A percentile compares a stretch with the other conserved stretches of the same genome.
Evolutionary conservation across 768 basidiomycete species (phyloP).

Genomic region (Amanita exitialis): DNA sequence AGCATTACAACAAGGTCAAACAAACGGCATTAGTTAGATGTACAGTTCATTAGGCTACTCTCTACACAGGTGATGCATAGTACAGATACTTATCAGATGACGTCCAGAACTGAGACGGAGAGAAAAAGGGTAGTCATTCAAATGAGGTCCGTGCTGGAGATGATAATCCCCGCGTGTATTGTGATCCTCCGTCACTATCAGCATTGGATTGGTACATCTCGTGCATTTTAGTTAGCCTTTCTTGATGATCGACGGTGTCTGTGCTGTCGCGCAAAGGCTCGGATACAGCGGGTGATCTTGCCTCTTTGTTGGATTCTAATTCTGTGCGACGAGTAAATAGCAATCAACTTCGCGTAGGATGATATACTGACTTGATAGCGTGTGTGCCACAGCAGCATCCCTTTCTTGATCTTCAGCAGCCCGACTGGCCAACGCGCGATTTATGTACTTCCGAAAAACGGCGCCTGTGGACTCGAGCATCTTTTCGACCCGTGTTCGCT

Average conservation of each 20-base stretch:
- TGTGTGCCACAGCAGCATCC: slow-evolving; percentile 73
- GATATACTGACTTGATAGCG: slow-evolving; percentile 51
- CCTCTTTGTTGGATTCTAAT: slow-evolving; percentile 45
- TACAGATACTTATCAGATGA: slow-evolving; percentile 11
- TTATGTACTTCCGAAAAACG: slow-evolving; percentile 88
- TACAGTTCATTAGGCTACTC: not conserved
- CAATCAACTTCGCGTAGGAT: not conserved
- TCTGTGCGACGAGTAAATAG: slow-evolving; percentile 25
- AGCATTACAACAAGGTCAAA: slow-evolving; percentile 10
- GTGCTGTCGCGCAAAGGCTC: slow-evolving; percentile 14
- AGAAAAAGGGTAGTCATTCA: slow-evolving; percentile 13
- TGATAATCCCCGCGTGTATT: slow-evolving; percentile 18
- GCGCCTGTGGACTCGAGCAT: slow-evolving; percentile 83
- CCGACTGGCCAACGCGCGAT: slow-evolving; percentile 75
- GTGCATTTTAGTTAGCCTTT: slow-evolving; percentile 66
- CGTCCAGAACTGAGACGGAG: not conserved
- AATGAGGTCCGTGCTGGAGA: slow-evolving; percentile 21
- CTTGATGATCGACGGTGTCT: slow-evolving; percentile 32
- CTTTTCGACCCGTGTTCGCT: slow-evolving; percentile 74
- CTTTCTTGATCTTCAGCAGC: slow-evolving; percentile 83
- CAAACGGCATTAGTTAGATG: slow-evolving; percentile 4
- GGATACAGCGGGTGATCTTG: slow-evolving; percentile 14
- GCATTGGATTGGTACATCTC: slow-evolving; percentile 74
- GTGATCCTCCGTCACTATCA: slow-evolving; percentile 22
- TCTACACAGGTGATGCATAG: not conserved